A percentile compares a stretch with the other conserved stretches of the same genome.
phyloP scores from a whole-genome alignment of 305 asterid genomes.

The Fraxinus ornus region DNA sequence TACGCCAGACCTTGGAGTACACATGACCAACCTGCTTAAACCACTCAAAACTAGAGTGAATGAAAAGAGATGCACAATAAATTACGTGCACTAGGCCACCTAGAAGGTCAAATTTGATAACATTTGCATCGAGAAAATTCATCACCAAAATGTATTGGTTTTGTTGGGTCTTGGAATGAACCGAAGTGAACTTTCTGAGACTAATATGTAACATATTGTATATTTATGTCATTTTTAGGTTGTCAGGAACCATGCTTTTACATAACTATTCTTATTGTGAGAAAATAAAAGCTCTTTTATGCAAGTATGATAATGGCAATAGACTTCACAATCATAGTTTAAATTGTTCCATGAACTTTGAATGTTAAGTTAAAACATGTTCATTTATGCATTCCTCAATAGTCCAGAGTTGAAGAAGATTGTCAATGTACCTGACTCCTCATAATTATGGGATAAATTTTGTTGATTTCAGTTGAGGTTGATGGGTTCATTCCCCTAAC shows the following conservation, averaged over 20 bases:
- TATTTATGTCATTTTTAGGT: neutral
- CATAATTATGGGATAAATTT: neutral
- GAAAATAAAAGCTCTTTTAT: neutral
- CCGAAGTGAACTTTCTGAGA: neutral
- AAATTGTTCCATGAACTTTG: neutral
- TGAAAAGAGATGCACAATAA: neutral
- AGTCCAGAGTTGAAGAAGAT: neutral
- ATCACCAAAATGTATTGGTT: neutral
- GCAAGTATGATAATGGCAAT: neutral
- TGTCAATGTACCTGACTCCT: neutral
- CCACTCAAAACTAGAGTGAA: neutral
- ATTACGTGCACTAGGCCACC: neutral
- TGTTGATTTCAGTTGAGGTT: neutral
- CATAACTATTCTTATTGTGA: neutral
- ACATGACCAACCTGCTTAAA: neutral
- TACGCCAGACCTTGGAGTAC: neutral
- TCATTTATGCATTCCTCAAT: neutral
- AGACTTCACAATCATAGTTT: neutral
- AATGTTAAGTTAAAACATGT: neutral
- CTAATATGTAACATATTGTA: neutral
- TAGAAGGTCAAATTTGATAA: neutral
- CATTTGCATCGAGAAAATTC: neutral
- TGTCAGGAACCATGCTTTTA: neutral
- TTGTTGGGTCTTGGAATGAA: neutral
- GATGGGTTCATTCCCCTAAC: neutral